phyloP scores from a whole-genome alignment of 768 basidiomycete genomes.

The Suillus brevipes region DNA sequence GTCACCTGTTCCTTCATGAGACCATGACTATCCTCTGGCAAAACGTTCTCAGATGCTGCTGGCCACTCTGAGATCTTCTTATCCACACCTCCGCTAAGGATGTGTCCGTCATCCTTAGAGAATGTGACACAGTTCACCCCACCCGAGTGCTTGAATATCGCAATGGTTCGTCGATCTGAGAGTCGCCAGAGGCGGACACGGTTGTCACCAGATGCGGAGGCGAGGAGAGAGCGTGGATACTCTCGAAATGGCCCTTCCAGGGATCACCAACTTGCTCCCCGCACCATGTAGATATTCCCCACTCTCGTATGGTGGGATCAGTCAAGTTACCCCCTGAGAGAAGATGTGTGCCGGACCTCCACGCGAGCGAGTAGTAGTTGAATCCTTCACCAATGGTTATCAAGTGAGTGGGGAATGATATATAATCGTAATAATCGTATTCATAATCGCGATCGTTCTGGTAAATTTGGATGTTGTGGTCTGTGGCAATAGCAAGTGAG shows the following conservation, averaged over 20 bases:
- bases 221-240: slow-evolving; percentile 13
- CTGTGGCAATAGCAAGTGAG: not conserved
- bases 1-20: not conserved
- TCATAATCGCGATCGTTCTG: too few species aligned
- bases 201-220: slow-evolving; percentile 31
- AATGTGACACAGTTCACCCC: not conserved
- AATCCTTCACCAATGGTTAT: too few species aligned
- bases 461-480: not conserved
- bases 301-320: not conserved
- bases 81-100: not conserved
- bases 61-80: not conserved
- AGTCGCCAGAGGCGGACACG: slow-evolving; percentile 31
- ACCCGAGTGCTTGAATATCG: not conserved
- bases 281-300: not conserved
- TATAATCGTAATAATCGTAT: too few species aligned
- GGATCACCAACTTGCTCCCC: not conserved
- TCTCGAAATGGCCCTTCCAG: not conserved
- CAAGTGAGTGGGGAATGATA: too few species aligned
- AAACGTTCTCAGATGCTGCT: not conserved
- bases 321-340: not conserved
- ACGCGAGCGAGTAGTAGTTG: not conserved
- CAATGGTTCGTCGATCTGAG: not conserved
- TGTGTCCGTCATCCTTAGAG: not conserved
- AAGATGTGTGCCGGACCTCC: not conserved
- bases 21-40: not conserved